These are phyloP conservation scores for Wallacemonas sp. DNA, from an alignment of 208 protist species.

Conservation along the genomic window DNA sequence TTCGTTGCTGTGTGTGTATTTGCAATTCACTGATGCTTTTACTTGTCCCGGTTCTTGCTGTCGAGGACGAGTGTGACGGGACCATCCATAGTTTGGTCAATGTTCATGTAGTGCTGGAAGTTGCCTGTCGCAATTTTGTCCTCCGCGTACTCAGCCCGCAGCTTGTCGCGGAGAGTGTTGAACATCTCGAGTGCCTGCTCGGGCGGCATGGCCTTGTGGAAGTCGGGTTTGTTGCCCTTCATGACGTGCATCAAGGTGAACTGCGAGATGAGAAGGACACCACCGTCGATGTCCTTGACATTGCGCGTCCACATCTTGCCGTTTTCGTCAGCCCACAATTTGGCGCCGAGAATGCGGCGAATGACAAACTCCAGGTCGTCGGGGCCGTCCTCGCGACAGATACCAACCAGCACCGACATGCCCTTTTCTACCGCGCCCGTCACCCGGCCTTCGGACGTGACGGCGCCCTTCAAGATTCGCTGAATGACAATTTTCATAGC, in stretches of 20 bases:
- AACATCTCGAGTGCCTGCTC: constrained; percentile 76
- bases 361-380: constrained; percentile 82
- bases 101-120: constrained; percentile 90
- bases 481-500: constrained; percentile 88
- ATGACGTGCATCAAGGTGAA: constrained; percentile 90
- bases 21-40: not conserved
- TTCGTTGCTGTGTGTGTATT: not conserved
- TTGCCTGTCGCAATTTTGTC: constrained; percentile 76
- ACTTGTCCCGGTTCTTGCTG: constrained; percentile 37
- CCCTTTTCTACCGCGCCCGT: constrained; percentile 78
- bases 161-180: constrained; percentile 60
- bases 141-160: constrained; percentile 43
- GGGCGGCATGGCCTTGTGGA: constrained; percentile 86
- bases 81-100: constrained; percentile 81
- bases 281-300: constrained; percentile 83
- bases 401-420: constrained; percentile 82
- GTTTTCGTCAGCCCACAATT: constrained; percentile 68
- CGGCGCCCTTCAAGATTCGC: constrained; percentile 61
- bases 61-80: constrained; percentile 89
- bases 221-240: constrained; percentile 91
- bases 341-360: constrained; percentile 71
- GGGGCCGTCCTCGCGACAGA: constrained; percentile 60
- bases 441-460: constrained; percentile 64
- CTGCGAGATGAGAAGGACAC: constrained; percentile 86
- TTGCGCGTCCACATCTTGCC: constrained; percentile 77